Base-by-base conservation (phyloP, 495 filamentous ascomycete species). In the Peziza echinospora region DNA sequence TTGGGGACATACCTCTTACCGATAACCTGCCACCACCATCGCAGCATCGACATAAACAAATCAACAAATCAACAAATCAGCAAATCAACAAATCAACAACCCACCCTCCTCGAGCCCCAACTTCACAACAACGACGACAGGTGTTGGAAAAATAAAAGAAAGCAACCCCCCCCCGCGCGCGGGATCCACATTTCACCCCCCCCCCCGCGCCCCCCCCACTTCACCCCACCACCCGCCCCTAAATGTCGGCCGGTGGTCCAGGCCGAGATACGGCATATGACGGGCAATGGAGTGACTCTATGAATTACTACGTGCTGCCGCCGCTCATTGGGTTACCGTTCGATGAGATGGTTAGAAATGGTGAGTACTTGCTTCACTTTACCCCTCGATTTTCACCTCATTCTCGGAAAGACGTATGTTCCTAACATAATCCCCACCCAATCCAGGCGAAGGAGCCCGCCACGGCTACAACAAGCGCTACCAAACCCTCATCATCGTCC, bases 401-500 rank as follows among this genome's bases (percentile, higher is more conserved):
- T 42, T n/a, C n/a, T n/a, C n/a, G n/a, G n/a, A n/a, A n/a, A n/a
- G n/a, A n/a, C n/a, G n/a, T n/a, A n/a, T n/a, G n/a, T n/a, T n/a
- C n/a, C n/a, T n/a, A 43, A 10, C 16, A 43, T 43, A 43, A 13
- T 43, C 11, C 16, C 41, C n/a, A 1, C 21, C 41, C 1, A 2
- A 23, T n/a, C 39, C 24, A 60, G 57, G 57, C 26, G 42, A 49
- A 21, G 57, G 57, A 42, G 50, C 46, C 24, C 51, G 54, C n/a
- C 53, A 56, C 25, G 48, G 43, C n/a, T 49, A 48, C 28, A 48
- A 59, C 26, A 56, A 75, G 5, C 67, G 77, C 54, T 97, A 97
- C 60, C 77, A 84, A 51, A 66, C 60, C 46, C 67, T 96, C 28
- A 81, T 97, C 43, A 67, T 73, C 42, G 82, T 76, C 22, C 89